phyloP scores from a whole-genome alignment of 2,329 filamentous ascomycete genomes.

The Alternaria sp. region DNA sequence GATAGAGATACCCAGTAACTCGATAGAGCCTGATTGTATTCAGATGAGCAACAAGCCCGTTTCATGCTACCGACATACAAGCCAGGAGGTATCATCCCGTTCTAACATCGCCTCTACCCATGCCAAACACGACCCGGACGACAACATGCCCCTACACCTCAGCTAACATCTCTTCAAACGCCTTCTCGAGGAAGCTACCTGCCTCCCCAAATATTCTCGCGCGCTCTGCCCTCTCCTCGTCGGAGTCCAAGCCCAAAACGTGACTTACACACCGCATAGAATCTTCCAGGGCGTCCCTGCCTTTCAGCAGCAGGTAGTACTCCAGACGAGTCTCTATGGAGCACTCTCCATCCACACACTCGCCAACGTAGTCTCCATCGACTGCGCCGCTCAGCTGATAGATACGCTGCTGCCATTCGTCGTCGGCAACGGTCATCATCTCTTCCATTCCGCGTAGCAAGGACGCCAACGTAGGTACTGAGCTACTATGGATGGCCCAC shows the following conservation, averaged over 20 bases:
- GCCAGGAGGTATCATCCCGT: neutral
- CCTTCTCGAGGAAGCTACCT: conserved; percentile 19
- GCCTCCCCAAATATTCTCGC: conserved; percentile 17
- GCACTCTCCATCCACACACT: conserved; percentile 19
- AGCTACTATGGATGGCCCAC: conserved; percentile 5
- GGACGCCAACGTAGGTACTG: neutral
- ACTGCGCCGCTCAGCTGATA: conserved; percentile 12
- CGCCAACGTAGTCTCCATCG: neutral
- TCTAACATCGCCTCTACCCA: neutral
- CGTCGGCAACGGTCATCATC: conserved; percentile 18
- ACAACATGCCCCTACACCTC: neutral
- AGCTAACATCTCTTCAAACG: conserved; percentile 2
- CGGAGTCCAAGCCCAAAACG: conserved; percentile 11
- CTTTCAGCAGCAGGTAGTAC: conserved; percentile 21
- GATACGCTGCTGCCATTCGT: conserved; percentile 15
- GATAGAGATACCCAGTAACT: conserved; percentile 5
- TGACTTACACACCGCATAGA: conserved; percentile 21
- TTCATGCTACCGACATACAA: neutral
- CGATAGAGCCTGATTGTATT: neutral
- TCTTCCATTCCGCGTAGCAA: conserved; percentile 19
- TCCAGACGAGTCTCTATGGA: conserved; percentile 25
- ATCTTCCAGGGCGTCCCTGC: conserved; percentile 10
- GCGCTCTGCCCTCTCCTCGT: conserved; percentile 14
- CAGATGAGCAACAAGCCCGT: neutral
- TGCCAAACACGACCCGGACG: neutral